A percentile compares a stretch with the other conserved stretches of the same genome.
These are phyloP conservation scores for Penicillium sp. DNA, from an alignment of 2,329 filamentous ascomycete genomes.

Conservation along the genomic window DNA sequence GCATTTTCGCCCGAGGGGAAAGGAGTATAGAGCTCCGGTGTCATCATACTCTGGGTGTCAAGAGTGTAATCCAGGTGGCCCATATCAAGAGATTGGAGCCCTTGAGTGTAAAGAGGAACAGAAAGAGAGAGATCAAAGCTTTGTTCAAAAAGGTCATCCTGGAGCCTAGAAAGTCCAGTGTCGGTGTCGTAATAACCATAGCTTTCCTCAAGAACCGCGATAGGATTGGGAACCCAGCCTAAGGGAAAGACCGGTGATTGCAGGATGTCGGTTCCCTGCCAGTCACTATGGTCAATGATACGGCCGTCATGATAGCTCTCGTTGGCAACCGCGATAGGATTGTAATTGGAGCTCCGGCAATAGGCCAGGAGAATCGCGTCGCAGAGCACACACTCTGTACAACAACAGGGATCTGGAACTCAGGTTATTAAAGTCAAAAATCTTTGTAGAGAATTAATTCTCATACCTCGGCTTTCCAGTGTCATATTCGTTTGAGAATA, in stretches of 20 bases:
- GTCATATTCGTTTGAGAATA: neutral
- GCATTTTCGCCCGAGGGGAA: neutral
- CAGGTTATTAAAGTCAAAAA: neutral
- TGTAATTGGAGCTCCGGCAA: neutral
- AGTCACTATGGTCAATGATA: neutral
- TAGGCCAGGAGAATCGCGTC: neutral
- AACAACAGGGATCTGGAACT: neutral
- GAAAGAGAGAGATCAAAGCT: neutral
- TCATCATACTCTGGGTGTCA: neutral
- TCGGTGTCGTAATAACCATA: neutral
- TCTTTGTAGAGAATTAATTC: neutral
- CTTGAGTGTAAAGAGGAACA: neutral
- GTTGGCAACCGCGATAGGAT: neutral
- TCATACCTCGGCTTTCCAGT: neutral
- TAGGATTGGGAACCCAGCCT: neutral
- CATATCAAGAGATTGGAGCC: neutral
- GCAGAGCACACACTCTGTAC: neutral
- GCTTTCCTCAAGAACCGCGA: neutral
- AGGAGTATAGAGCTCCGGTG: neutral
- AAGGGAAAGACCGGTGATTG: neutral
- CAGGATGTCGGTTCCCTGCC: neutral
- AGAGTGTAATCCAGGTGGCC: neutral
- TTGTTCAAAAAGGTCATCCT: neutral
- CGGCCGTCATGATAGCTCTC: neutral
- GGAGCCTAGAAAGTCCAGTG: neutral